Evolutionary conservation across 441 rosid species (phyloP).

Genomic region (Breynia disticha): DNA sequence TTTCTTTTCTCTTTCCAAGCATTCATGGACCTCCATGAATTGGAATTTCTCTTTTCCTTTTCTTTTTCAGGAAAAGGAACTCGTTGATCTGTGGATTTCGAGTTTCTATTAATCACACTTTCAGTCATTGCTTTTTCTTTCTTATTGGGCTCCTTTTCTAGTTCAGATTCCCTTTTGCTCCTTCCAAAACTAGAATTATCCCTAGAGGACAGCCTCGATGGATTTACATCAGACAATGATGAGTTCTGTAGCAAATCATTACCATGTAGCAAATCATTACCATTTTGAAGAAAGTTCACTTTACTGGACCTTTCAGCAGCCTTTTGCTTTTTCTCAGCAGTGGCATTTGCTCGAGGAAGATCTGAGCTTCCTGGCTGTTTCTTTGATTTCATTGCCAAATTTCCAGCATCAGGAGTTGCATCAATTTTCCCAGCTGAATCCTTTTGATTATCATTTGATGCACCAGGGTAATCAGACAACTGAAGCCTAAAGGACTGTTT

Average conservation of each 20-base stretch:
- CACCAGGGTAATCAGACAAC: slow-evolving; percentile 18
- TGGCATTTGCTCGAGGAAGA: slow-evolving; percentile 19
- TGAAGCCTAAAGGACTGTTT: slow-evolving; percentile 24
- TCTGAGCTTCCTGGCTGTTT: slow-evolving; percentile 26
- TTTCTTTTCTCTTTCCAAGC: slow-evolving; percentile 86
- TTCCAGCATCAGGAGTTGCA: slow-evolving; percentile 17
- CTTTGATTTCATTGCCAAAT: slow-evolving; percentile 23
- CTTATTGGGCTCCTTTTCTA: slow-evolving; percentile 31
- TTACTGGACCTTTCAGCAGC: slow-evolving; percentile 31
- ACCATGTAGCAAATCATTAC: slow-evolving; percentile 23
- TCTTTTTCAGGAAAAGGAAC: slow-evolving; percentile 38
- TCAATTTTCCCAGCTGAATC: slow-evolving; percentile 23
- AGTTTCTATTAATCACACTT: slow-evolving; percentile 27
- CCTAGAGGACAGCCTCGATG: slow-evolving; percentile 26
- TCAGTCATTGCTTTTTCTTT: slow-evolving; percentile 36
- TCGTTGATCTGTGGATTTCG: slow-evolving; percentile 33
- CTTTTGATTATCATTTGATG: slow-evolving; percentile 20
- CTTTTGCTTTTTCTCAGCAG: slow-evolving; percentile 23
- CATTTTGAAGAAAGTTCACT: slow-evolving; percentile 27
- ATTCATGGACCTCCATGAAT: slow-evolving; percentile 59
- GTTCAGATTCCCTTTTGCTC: slow-evolving; percentile 45
- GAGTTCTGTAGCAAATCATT: slow-evolving; percentile 19
- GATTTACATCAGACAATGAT: slow-evolving; percentile 22
- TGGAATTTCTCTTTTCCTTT: slow-evolving; percentile 43
- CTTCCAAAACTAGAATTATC: slow-evolving; percentile 31